Conservation (phyloP, 2,329 filamentous ascomycete genomes). For the Pyrenophora graminea region DNA sequence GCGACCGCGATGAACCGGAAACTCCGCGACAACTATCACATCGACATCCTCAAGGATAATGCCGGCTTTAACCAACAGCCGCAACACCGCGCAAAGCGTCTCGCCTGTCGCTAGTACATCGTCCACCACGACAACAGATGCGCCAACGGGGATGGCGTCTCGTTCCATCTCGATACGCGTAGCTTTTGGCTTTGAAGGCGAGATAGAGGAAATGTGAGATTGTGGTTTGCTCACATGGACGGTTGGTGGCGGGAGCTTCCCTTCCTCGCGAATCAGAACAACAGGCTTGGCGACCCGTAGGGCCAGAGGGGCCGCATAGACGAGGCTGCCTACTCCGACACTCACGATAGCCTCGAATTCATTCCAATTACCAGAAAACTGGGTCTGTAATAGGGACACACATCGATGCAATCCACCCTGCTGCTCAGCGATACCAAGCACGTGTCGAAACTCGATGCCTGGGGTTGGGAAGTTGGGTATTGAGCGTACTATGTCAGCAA, state of each 20-base stretch:
- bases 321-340: constrained; percentile 63
- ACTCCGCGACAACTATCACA: constrained; percentile 62
- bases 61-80: constrained; percentile 53
- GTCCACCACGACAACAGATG: constrained; percentile 61
- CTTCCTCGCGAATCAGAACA: constrained; percentile 58
- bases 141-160: constrained; percentile 47
- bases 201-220: constrained; percentile 60
- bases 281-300: constrained; percentile 49
- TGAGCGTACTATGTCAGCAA: constrained; percentile 56
- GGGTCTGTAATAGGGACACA: constrained; percentile 54
- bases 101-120: constrained; percentile 63
- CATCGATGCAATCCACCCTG: constrained; percentile 58
- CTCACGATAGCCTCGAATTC: constrained; percentile 53
- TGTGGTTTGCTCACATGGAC: constrained; percentile 53
- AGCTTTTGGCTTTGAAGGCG: constrained; percentile 28
- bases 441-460: constrained; percentile 61
- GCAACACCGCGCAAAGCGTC: constrained; percentile 59
- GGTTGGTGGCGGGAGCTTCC: constrained; percentile 63
- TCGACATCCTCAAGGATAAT: constrained; percentile 49
- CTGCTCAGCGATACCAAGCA: constrained; percentile 61
- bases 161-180: constrained; percentile 56
- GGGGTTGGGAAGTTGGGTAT: constrained; percentile 57
- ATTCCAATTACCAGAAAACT: constrained; percentile 55
- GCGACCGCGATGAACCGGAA: constrained; percentile 60
- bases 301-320: constrained; percentile 60